Evolutionary conservation across 495 filamentous ascomycete species (phyloP).

Genomic region (Lophiostoma macrostomum): DNA sequence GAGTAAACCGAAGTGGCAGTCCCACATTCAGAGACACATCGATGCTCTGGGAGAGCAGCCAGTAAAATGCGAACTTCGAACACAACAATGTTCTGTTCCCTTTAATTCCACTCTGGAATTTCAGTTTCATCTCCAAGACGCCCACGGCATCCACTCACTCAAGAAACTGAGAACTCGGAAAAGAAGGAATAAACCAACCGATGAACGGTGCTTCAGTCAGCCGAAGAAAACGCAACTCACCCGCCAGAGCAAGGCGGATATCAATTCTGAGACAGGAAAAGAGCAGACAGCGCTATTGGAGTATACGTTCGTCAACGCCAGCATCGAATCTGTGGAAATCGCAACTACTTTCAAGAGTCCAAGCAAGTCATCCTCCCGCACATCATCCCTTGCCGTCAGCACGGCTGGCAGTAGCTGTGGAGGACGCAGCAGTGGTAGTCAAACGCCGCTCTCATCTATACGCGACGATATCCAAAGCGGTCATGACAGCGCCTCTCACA

Average conservation of each 20-base stretch:
- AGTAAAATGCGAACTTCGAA: constrained; percentile 3
- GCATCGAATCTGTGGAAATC: constrained; percentile 4
- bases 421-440: background rate
- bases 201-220: background rate
- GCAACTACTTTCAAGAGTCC: constrained; percentile 4
- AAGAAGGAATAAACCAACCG: constrained; percentile 5
- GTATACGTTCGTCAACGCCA: constrained; percentile 5
- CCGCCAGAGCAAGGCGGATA: background rate
- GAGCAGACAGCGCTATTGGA: constrained; percentile 4
- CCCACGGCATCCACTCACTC: constrained; percentile 7
- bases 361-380: constrained; percentile 7
- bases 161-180: constrained; percentile 4
- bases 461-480: constrained; percentile 1
- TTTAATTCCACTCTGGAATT: background rate
- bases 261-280: background rate
- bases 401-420: background rate
- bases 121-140: constrained; percentile 5
- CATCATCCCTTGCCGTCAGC: background rate
- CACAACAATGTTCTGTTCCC: background rate
- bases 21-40: constrained; percentile 5
- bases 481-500: too few relatives aligned
- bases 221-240: constrained; percentile 1
- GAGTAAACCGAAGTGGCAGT: constrained; percentile 8
- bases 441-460: constrained; percentile 8
- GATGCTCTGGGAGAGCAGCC: constrained; percentile 2